A percentile compares a stretch with the other conserved stretches of the same genome.
Conservation (phyloP, 176 grass and related monocot genomes). For the Triticum urartu region DNA sequence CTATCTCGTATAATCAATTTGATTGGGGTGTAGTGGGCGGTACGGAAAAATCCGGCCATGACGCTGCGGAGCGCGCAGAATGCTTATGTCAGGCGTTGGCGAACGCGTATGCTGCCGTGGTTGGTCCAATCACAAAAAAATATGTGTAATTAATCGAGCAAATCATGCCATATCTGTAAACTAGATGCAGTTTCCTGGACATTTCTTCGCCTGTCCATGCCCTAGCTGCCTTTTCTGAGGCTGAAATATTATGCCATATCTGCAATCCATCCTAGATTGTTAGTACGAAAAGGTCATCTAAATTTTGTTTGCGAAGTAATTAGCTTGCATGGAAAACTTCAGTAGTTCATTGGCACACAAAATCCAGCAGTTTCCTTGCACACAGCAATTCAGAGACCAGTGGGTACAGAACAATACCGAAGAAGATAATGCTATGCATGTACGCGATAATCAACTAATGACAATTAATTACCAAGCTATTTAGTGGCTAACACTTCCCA, state of each 20-base stretch:
- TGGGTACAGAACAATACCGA: not conserved
- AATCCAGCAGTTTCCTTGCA: not conserved
- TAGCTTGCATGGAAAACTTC: not conserved
- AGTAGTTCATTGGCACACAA: not conserved
- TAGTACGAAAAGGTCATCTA: not conserved
- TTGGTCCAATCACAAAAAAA: not conserved
- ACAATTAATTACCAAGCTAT: not conserved
- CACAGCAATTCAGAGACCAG: not conserved
- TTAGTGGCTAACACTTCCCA: not conserved
- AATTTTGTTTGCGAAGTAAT: not conserved
- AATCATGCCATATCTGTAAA: not conserved
- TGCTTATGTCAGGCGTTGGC: constrained; percentile 11
- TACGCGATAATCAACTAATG: not conserved
- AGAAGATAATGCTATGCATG: not conserved
- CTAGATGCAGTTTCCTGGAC: not conserved
- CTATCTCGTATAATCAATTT: not conserved
- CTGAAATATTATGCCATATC: not conserved
- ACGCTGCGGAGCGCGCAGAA: not conserved
- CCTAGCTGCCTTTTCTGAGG: not conserved
- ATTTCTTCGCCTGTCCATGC: not conserved
- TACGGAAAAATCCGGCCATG: constrained; percentile 5
- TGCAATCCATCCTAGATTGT: not conserved
- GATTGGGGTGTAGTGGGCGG: not conserved
- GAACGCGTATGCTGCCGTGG: not conserved
- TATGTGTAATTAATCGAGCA: not conserved